phyloP scores from a whole-genome alignment of 2,329 filamentous ascomycete species.

The Xylaria hypoxylon region DNA sequence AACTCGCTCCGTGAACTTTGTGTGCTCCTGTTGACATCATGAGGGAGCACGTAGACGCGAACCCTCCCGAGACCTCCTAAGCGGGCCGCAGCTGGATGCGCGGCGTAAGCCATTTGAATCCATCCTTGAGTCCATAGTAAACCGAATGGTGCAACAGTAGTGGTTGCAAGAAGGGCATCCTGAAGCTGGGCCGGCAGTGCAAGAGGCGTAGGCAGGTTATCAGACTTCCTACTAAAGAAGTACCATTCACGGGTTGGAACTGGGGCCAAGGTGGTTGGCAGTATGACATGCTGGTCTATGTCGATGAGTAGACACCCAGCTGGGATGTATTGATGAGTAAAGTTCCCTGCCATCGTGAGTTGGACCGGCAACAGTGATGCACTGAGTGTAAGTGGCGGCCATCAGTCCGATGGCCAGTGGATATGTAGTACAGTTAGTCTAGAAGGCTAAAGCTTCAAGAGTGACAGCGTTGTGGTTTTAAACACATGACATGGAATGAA shows the following conservation, averaged over 20 bases:
- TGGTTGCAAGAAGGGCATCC: constrained; percentile 46
- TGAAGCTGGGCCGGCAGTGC: constrained; percentile 45
- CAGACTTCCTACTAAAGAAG: constrained; percentile 43
- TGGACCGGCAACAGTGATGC: not conserved
- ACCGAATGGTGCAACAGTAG: constrained; percentile 43
- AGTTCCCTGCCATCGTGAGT: constrained; percentile 38
- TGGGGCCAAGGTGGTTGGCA: constrained; percentile 30
- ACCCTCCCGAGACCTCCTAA: constrained; percentile 50
- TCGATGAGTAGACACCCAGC: constrained; percentile 55
- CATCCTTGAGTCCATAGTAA: constrained; percentile 55
- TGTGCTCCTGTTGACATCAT: constrained; percentile 68
- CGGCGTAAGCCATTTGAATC: constrained; percentile 58
- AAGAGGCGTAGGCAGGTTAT: constrained; percentile 33
- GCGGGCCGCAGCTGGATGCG: constrained; percentile 33
- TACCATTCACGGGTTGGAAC: constrained; percentile 46
- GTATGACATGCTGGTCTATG: constrained; percentile 35
- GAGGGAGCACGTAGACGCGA: constrained; percentile 72
- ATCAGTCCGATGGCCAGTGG: not conserved
- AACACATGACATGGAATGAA: not conserved
- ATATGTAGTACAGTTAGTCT: not conserved
- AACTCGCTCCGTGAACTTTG: constrained; percentile 64
- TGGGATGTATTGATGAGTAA: constrained; percentile 54
- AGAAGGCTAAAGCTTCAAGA: not conserved
- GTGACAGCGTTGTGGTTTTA: not conserved
- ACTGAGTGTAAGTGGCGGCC: not conserved